phyloP scores from a whole-genome alignment of 176 grass and related monocot species.

The Ensete ventricosum region DNA sequence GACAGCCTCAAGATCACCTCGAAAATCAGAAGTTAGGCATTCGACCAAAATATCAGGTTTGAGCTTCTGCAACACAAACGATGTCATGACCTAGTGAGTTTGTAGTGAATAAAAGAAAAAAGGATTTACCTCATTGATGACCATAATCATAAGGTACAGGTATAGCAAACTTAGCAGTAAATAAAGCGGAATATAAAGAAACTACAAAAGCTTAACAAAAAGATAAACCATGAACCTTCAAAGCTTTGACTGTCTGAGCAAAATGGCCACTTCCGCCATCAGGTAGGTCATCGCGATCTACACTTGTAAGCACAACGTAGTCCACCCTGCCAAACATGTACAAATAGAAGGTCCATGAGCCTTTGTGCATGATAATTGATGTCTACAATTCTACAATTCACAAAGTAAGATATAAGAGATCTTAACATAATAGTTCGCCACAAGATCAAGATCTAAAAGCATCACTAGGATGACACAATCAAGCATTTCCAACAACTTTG shows the following conservation, averaged over 20 bases:
- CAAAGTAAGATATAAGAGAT: background rate
- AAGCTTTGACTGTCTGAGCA: constrained; percentile 57
- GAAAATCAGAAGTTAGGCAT: constrained; percentile 80
- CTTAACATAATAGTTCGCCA: background rate
- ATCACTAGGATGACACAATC: background rate
- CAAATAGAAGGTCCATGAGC: background rate
- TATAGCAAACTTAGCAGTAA: background rate
- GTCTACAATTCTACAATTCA: background rate
- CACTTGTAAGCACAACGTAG: constrained; percentile 83
- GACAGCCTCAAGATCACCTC: constrained; percentile 63
- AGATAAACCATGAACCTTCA: constrained; percentile 43
- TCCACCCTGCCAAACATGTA: constrained; percentile 51
- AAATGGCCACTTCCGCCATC: constrained; percentile 88
- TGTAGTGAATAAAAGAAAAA: background rate
- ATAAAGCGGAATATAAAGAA: background rate
- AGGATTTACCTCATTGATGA: background rate
- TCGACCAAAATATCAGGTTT: constrained; percentile 86
- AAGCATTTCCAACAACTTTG: background rate
- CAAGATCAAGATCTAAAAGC: background rate
- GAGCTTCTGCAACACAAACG: constrained; percentile 40
- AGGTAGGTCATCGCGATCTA: constrained; percentile 82
- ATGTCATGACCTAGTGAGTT: background rate
- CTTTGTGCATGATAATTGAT: background rate
- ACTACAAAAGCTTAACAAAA: background rate
- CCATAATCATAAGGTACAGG: background rate